phyloP scores from a whole-genome alignment of 2,329 filamentous ascomycete genomes.

The Beauveria sp. region DNA sequence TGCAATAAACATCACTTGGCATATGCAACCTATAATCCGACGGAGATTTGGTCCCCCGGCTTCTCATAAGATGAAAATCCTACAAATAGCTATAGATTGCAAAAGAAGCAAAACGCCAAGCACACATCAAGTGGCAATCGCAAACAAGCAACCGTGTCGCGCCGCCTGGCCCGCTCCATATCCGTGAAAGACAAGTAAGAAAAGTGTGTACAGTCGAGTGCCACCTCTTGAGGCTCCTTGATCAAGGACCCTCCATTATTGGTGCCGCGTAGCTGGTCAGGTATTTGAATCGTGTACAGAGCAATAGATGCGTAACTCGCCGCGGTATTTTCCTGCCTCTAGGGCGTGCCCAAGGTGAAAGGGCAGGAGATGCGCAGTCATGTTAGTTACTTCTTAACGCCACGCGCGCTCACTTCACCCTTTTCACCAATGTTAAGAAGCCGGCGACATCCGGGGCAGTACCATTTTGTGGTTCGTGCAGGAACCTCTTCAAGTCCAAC shows the following conservation, averaged over 20 bases:
- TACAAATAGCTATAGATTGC: background rate
- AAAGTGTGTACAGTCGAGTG: background rate
- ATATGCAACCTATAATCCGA: background rate
- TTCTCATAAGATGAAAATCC: background rate
- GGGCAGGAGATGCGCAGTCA: background rate
- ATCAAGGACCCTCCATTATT: no score
- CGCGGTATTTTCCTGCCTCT: no score
- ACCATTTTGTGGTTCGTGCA: slow-evolving; percentile 71
- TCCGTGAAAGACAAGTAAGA: background rate
- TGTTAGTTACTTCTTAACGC: slow-evolving; percentile 36
- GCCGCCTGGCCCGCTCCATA: background rate
- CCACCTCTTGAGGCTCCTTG: background rate
- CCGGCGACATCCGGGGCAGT: slow-evolving; percentile 68
- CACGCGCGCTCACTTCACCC: slow-evolving; percentile 54
- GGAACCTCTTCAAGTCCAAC: slow-evolving; percentile 63
- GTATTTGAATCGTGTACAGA: no score
- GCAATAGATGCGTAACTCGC: background rate
- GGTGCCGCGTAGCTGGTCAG: no score
- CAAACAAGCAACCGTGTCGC: background rate
- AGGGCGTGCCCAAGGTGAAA: background rate
- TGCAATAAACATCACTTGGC: background rate
- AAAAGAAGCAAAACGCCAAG: background rate
- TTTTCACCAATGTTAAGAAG: slow-evolving; percentile 55
- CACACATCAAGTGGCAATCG: background rate
- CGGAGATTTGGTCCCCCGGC: background rate